These are phyloP conservation scores for Mucor irregularis DNA, from an alignment of 371 early-diverging fungal species.

Conservation along the genomic window DNA sequence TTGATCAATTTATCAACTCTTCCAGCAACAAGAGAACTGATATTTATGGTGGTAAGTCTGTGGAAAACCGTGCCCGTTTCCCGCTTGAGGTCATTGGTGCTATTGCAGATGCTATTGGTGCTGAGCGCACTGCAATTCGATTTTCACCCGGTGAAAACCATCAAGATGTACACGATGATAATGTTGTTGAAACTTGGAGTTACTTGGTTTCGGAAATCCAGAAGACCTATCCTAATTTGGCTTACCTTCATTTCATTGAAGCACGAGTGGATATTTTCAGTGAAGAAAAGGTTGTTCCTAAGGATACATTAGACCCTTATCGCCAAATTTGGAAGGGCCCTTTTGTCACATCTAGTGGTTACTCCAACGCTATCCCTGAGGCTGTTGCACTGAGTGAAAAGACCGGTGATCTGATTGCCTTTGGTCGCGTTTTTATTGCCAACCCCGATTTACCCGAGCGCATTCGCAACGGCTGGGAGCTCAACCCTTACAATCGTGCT, in stretches of 20 bases:
- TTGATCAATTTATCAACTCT: slow-evolving; percentile 55
- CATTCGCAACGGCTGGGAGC: slow-evolving; percentile 11
- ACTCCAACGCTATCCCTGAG: slow-evolving; percentile 10
- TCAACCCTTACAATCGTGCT: slow-evolving; percentile 11
- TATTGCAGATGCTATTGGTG: slow-evolving; percentile 42
- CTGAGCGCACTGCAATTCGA: slow-evolving; percentile 23
- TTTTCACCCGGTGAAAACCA: slow-evolving; percentile 14
- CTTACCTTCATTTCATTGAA: slow-evolving; percentile 37
- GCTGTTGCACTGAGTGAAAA: slow-evolving; percentile 11
- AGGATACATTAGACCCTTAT: slow-evolving; percentile 25
- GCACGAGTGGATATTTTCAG: slow-evolving; percentile 16
- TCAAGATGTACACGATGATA: slow-evolving; percentile 33
- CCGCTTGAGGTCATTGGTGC: slow-evolving; percentile 54
- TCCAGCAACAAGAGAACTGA: slow-evolving; percentile 54
- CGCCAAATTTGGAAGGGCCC: slow-evolving; percentile 32
- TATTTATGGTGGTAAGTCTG: slow-evolving; percentile 70
- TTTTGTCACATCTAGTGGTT: slow-evolving; percentile 32
- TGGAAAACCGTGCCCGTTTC: slow-evolving; percentile 74
- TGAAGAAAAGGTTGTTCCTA: background rate
- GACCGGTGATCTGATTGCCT: slow-evolving; percentile 11
- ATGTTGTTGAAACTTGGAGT: slow-evolving; percentile 29
- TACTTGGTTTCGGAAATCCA: slow-evolving; percentile 22
- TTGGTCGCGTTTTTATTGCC: slow-evolving; percentile 22
- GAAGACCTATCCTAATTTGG: slow-evolving; percentile 20
- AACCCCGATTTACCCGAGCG: slow-evolving; percentile 25